phyloP scores from a whole-genome alignment of 2,329 filamentous ascomycete species.

The Colletotrichum sp. region DNA sequence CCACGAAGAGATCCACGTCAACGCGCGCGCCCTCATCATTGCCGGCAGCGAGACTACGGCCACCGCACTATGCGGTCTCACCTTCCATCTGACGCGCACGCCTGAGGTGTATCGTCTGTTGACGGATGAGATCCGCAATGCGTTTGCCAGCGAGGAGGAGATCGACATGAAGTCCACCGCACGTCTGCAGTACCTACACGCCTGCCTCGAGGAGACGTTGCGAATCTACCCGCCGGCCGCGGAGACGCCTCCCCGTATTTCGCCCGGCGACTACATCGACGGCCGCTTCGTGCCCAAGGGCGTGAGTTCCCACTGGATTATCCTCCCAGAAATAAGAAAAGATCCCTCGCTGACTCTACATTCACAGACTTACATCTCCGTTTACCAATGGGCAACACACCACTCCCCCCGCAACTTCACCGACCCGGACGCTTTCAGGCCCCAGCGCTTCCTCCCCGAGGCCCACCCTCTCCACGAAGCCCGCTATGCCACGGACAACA shows the following conservation, averaged over 20 bases:
- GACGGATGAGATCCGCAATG: neutral
- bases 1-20: neutral
- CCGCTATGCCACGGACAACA: neutral
- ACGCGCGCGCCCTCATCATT: neutral
- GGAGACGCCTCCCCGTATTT: neutral
- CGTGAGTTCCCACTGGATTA: neutral
- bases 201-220: neutral
- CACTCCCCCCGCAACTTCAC: neutral
- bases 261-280: neutral
- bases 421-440: neutral
- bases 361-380: neutral
- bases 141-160: neutral
- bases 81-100: neutral
- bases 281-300: neutral
- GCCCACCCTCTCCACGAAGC: neutral
- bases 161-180: neutral
- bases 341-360: accelerated
- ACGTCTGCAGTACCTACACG: neutral
- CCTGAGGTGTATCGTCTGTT: neutral
- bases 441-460: neutral
- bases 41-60: neutral
- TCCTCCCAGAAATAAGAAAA: too few relatives aligned
- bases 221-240: neutral
- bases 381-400: neutral
- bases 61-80: neutral